These are phyloP conservation scores for Talaromyces pinophilus DNA, from an alignment of 2,329 filamentous ascomycete genomes.

Conservation along the genomic window DNA sequence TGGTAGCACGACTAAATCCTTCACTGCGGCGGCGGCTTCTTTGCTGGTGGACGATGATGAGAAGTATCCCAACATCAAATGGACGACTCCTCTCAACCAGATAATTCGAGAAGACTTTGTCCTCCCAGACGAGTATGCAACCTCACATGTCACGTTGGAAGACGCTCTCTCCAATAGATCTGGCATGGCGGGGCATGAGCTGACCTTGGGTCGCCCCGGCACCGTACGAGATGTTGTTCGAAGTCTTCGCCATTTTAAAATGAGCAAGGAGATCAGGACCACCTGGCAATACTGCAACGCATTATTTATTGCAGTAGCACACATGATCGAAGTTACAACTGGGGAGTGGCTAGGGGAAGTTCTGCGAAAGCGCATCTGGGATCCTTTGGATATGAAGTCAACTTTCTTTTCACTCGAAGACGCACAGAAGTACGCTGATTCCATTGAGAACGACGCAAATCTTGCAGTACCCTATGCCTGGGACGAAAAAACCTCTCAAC, in stretches of 20 bases:
- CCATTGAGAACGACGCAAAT: conserved; percentile 25
- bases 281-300: conserved; percentile 56
- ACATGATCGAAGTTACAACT: conserved; percentile 50
- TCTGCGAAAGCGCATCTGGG: conserved; percentile 39
- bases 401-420: conserved; percentile 41
- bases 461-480: conserved; percentile 30
- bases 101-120: conserved; percentile 35
- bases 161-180: conserved; percentile 41
- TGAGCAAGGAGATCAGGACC: conserved; percentile 45
- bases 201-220: conserved; percentile 25
- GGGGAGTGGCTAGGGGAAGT: conserved; percentile 35
- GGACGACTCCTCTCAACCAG: conserved; percentile 24
- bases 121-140: conserved; percentile 33
- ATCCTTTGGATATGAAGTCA: conserved; percentile 44
- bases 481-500: conserved; percentile 27
- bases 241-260: conserved; percentile 47
- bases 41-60: conserved; percentile 37
- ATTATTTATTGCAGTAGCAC: conserved; percentile 53
- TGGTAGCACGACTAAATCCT: conserved; percentile 59
- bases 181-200: conserved; percentile 33
- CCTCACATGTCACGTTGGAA: conserved; percentile 33
- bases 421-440: conserved; percentile 27
- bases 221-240: conserved; percentile 42
- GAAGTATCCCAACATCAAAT: conserved; percentile 29
- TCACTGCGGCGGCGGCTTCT: conserved; percentile 53